Conservation (phyloP, 805 yeast genomes). For the Cyberlindnera mycetangii region DNA sequence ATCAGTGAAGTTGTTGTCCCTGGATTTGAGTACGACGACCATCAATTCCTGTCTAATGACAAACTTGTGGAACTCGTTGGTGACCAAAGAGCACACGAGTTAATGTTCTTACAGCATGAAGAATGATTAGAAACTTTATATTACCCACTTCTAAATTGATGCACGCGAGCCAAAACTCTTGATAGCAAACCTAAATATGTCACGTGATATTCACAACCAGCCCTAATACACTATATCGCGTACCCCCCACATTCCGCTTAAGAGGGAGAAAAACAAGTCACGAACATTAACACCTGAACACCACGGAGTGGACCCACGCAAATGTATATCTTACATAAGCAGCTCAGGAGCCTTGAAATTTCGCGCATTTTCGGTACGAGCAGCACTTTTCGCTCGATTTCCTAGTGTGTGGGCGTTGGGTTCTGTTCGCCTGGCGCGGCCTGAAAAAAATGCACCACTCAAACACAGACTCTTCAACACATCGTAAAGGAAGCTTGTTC, state of each 20-base stretch:
- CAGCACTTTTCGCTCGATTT: conserved; percentile 7
- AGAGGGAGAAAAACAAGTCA: conserved; percentile 3
- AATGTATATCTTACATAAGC: conserved; percentile 8
- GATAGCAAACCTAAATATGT: conserved; percentile 7
- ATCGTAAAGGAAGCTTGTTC: neutral
- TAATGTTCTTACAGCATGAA: conserved; percentile 36
- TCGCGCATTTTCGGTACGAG: conserved; percentile 8
- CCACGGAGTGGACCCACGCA: conserved; percentile 2
- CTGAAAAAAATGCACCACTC: conserved; percentile 13
- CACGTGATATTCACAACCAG: conserved; percentile 6
- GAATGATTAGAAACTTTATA: neutral
- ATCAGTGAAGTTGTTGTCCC: conserved; percentile 62
- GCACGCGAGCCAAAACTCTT: too few relatives aligned
- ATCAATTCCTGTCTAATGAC: conserved; percentile 39
- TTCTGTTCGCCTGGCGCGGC: neutral
- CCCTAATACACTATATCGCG: neutral
- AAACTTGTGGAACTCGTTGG: conserved; percentile 38
- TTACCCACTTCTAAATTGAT: too few relatives aligned
- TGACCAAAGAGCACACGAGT: conserved; percentile 31
- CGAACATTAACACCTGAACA: conserved; percentile 8
- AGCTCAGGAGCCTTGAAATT: conserved; percentile 1
- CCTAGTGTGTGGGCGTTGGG: neutral
- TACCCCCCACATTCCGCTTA: neutral
- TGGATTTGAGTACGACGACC: conserved; percentile 57
- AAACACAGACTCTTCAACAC: conserved; percentile 8